A percentile compares a stretch with the other conserved stretches of the same genome.
Evolutionary conservation across 345 rosid species (phyloP).

Genomic region (Eucalyptus regnans): DNA sequence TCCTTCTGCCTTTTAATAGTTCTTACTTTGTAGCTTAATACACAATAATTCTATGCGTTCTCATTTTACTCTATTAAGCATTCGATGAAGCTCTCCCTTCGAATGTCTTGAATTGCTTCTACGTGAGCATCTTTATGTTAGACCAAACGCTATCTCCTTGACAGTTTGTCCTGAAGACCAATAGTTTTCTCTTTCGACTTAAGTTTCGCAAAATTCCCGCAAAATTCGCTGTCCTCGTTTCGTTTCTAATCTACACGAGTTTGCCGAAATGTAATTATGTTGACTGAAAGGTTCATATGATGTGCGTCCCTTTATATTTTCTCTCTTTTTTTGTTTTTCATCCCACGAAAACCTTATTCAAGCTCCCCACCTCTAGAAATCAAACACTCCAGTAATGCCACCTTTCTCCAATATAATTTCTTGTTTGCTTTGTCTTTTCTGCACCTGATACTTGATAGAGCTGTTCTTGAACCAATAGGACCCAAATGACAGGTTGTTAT

Average conservation of each 20-base stretch:
- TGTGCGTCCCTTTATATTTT: neutral
- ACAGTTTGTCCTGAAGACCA: neutral
- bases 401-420: neutral
- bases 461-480: neutral
- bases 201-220: neutral
- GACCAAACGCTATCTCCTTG: neutral
- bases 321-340: neutral
- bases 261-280: neutral
- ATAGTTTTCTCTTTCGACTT: neutral
- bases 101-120: neutral
- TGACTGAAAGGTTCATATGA: neutral
- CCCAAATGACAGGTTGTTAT: neutral
- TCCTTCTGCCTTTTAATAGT: neutral
- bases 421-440: neutral
- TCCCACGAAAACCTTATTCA: neutral
- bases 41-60: neutral
- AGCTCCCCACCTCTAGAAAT: neutral
- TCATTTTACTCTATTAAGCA: neutral
- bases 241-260: neutral
- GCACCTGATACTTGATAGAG: neutral
- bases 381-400: neutral
- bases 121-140: neutral
- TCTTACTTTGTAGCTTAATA: neutral
- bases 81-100: neutral
- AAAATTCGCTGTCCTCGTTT: neutral